phyloP scores from a whole-genome alignment of 2,329 filamentous ascomycete genomes.

The Ceratocystis lukuohia region DNA sequence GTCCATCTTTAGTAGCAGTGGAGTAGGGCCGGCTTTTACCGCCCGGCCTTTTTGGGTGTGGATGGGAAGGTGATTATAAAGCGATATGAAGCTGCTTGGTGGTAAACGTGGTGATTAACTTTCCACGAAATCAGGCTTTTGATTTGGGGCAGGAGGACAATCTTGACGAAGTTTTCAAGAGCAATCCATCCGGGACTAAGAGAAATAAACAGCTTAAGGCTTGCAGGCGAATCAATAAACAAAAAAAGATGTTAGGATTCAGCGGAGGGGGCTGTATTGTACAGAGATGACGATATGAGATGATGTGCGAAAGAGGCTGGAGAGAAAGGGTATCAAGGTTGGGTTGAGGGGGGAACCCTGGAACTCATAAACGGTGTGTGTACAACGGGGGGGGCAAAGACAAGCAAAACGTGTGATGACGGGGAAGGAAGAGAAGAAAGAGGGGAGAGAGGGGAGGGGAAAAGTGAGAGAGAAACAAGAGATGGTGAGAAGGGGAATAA shows the following conservation, averaged over 20 bases:
- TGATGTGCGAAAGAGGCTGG: neutral
- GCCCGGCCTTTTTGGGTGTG: neutral
- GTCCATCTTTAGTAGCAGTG: neutral
- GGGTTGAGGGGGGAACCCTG: neutral
- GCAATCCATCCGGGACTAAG: neutral
- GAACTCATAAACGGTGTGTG: neutral
- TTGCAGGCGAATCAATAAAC: neutral
- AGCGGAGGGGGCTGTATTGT: slow-evolving; percentile 1
- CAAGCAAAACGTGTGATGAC: slow-evolving; percentile 7
- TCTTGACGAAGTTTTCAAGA: neutral
- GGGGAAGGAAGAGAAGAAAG: neutral
- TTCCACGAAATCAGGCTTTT: neutral
- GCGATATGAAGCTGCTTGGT: neutral
- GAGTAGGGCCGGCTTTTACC: neutral
- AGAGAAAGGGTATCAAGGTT: slow-evolving; percentile 10
- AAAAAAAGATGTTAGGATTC: neutral
- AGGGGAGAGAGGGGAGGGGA: neutral
- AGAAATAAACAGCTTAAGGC: neutral
- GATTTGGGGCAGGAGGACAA: neutral
- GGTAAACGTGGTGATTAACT: neutral
- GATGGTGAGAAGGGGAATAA: neutral
- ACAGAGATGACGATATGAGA: slow-evolving; percentile 7
- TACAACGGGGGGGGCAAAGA: neutral
- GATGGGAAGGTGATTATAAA: neutral
- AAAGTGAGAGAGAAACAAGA: neutral